Conservation (phyloP, 805 yeast species). For the Sugiyamaella smithiae region DNA sequence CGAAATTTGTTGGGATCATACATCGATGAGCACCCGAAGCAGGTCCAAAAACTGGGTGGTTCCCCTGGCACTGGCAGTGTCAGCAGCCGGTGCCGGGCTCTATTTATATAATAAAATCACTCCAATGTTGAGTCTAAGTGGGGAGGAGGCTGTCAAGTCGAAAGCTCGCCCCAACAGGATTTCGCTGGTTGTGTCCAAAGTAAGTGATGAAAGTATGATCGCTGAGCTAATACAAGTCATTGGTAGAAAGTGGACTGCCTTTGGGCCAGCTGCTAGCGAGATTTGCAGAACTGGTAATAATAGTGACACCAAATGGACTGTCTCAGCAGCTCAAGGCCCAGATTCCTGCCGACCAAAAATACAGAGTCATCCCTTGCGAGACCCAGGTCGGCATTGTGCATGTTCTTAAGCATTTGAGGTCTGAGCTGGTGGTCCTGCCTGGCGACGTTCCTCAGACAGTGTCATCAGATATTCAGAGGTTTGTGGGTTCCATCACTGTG, state of each 20-base stretch:
- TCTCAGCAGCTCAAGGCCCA: conserved; percentile 19
- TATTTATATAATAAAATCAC: conserved; percentile 8
- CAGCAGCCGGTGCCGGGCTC: conserved; percentile 10
- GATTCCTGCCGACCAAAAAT: conserved; percentile 26
- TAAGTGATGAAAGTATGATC: no score
- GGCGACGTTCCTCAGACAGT: conserved; percentile 18
- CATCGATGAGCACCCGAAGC: neutral
- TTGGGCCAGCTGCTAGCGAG: conserved; percentile 18
- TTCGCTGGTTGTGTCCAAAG: conserved; percentile 19
- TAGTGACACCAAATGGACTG: conserved; percentile 29
- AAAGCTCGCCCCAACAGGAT: conserved; percentile 8
- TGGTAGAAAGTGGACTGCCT: conserved; percentile 21
- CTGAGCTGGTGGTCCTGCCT: conserved; percentile 32
- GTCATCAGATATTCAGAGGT: conserved; percentile 16
- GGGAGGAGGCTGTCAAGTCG: neutral
- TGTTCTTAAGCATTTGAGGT: conserved; percentile 50
- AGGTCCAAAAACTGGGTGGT: conserved; percentile 1
- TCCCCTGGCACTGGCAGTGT: conserved; percentile 10
- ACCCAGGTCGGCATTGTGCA: conserved; percentile 51
- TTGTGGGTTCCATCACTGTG: conserved; percentile 18
- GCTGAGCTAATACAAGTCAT: conserved; percentile 13
- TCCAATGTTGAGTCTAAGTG: neutral
- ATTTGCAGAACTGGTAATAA: conserved; percentile 32
- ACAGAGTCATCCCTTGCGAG: conserved; percentile 46
- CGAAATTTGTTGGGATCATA: conserved; percentile 4